These are phyloP conservation scores for Talaromyces adpressus DNA, from an alignment of 495 filamentous ascomycete genomes.

Conservation along the genomic window DNA sequence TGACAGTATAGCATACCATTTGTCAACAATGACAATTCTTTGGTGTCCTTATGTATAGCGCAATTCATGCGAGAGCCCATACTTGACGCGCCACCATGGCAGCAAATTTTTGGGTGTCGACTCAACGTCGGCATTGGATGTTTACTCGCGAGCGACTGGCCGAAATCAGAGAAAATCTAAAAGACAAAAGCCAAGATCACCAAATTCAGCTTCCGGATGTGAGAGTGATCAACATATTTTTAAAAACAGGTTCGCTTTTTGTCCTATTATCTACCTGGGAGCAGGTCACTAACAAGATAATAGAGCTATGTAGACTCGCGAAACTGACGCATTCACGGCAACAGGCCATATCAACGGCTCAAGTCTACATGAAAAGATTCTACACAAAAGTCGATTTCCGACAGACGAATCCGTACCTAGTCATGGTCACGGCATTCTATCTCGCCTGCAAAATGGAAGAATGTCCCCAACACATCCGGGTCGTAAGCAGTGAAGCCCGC, in stretches of 20 bases:
- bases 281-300: conserved; percentile 1
- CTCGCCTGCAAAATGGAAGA: conserved; percentile 99
- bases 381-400: conserved; percentile 88
- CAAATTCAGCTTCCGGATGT: conserved; percentile 76
- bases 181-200: conserved; percentile 62
- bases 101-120: conserved; percentile 94
- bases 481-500: conserved; percentile 80
- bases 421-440: conserved; percentile 87
- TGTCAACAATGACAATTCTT: not conserved
- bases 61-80: not conserved
- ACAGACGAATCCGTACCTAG: conserved; percentile 87
- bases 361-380: conserved; percentile 89
- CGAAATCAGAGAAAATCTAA: conserved; percentile 63
- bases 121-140: conserved; percentile 83
- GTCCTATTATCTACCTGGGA: not conserved
- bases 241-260: conserved; percentile 41
- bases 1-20: not conserved
- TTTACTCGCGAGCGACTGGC: conserved; percentile 75
- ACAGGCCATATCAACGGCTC: conserved; percentile 90
- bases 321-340: conserved; percentile 73
- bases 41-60: not conserved
- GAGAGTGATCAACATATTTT: conserved; percentile 82
- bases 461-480: conserved; percentile 89
- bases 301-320: conserved; percentile 77
- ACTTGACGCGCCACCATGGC: conserved; percentile 54